Evolutionary conservation across 139 green algal genomes (phyloP).

Genomic region (Chlorella sp.): DNA sequence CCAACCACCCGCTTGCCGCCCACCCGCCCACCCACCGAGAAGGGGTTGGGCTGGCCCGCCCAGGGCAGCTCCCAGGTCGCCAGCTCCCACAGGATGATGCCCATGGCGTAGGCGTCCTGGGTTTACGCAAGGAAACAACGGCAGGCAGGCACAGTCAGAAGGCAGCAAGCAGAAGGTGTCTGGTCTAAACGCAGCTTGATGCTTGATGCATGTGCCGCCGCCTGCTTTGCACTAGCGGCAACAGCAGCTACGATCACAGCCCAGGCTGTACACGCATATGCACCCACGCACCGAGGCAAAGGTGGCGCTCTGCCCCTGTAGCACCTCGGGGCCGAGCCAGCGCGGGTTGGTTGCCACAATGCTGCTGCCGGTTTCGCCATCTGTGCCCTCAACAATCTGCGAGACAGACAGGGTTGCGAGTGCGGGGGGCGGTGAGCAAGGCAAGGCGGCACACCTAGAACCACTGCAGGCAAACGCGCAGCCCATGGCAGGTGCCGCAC

Average conservation of each 20-base stretch:
- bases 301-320: background rate
- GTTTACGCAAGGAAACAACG: background rate
- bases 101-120: background rate
- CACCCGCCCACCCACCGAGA: background rate
- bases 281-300: background rate
- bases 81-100: constrained; percentile 5
- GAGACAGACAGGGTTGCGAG: background rate
- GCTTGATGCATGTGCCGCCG: background rate
- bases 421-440: no score
- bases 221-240: no score
- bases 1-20: no score
- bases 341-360: no score
- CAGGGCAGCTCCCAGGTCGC: constrained; percentile 5
- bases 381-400: background rate
- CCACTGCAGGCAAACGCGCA: no score
- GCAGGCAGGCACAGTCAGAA: background rate
- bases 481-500: no score
- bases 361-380: background rate
- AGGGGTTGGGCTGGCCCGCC: background rate
- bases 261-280: no score
- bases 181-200: background rate
- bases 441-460: no score
- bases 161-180: background rate
- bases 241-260: no score
- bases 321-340: background rate